Base-by-base conservation (phyloP, 192 early-diverging fungal genomes). In the Chytriomyces sp. region DNA sequence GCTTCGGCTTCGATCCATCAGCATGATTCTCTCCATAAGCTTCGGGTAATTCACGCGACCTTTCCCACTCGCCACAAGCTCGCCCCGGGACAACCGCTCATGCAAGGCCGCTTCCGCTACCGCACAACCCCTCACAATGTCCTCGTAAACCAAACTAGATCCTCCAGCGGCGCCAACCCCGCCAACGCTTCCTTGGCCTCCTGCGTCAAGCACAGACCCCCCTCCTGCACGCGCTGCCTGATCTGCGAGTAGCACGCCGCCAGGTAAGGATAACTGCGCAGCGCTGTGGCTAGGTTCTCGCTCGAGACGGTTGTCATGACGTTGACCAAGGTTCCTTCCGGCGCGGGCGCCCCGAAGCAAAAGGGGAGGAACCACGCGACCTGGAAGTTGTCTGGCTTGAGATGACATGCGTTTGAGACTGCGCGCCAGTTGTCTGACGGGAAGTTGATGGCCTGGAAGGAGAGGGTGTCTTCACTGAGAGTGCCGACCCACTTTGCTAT, bases 121-220 rank as follows among this genome's bases (percentile, higher is more conserved):
- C 17, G 52, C 32, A 28, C 72, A 74, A 17, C 37, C n/a, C 19
- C 31, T 28, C 10, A 69, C 66, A 56, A 75, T 56, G 30, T 75
- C 73, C 34, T 75, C 73, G 34, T 75, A 75, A 75, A 75, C 73
- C 73, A 75, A 52, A 75, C 36, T 8, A 75, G 72, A 40, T 75
- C 73, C 26, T 75, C 71, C 26, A 75, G n/a, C 22, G 73, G 73
- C 10, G 73, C 70, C 28, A 36, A 32, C 25, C 28, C 54, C n/a
- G 65, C 72, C 59, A 75, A 40, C 3, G 8, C 12, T 0, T 17
- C 34, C 38, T 75, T 75, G 5, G 59, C 40, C 52, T 53, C 65
- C n/a, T 75, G 12, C 7, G 39, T 32, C 40, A 75, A 26, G 3
- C 5, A 28, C 34, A 75, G 33, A 36, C 32, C 40, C 3, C 52